Conservation (phyloP, 805 yeast genomes). For the Yamadazyma insecticola region DNA sequence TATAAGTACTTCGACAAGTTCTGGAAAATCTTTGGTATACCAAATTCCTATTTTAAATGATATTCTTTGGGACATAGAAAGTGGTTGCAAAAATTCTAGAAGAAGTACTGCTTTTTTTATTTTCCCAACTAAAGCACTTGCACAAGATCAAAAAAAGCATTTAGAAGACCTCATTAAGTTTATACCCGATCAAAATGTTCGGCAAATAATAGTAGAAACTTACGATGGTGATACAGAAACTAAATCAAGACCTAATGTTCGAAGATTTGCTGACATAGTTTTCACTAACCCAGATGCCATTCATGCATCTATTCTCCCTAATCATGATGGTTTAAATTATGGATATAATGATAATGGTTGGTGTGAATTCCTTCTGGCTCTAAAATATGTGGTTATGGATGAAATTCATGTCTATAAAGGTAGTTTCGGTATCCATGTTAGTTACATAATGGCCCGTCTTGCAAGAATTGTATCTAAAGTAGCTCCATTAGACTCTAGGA, state of each 20-base stretch:
- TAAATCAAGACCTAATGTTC: conserved; percentile 46
- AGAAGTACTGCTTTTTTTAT: conserved; percentile 71
- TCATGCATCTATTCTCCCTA: conserved; percentile 80
- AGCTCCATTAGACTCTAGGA: conserved; percentile 31
- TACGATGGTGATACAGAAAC: conserved; percentile 91
- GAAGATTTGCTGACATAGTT: conserved; percentile 67
- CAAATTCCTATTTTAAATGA: conserved; percentile 74
- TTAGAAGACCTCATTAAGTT: conserved; percentile 51
- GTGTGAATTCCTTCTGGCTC: conserved; percentile 59
- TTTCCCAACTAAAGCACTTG: conserved; percentile 95
- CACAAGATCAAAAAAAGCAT: conserved; percentile 94
- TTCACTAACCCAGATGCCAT: conserved; percentile 95
- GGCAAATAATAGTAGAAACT: conserved; percentile 60
- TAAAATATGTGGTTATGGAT: conserved; percentile 76
- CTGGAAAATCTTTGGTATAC: conserved; percentile 91
- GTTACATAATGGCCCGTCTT: conserved; percentile 75
- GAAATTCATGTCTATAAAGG: conserved; percentile 88
- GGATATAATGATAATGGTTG: conserved; percentile 43
- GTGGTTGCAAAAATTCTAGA: conserved; percentile 29
- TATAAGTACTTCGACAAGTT: conserved; percentile 91
- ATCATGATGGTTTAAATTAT: conserved; percentile 33
- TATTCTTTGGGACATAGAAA: conserved; percentile 30
- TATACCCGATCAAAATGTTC: conserved; percentile 37
- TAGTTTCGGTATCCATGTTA: conserved; percentile 89
- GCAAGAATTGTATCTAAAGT: conserved; percentile 55